Percentiles rank a stretch among this genome's conserved stretches.
These are phyloP conservation scores for Pseudotsuga menziesii DNA, from an alignment of 75 land plant genomes.

Conservation along the genomic window DNA sequence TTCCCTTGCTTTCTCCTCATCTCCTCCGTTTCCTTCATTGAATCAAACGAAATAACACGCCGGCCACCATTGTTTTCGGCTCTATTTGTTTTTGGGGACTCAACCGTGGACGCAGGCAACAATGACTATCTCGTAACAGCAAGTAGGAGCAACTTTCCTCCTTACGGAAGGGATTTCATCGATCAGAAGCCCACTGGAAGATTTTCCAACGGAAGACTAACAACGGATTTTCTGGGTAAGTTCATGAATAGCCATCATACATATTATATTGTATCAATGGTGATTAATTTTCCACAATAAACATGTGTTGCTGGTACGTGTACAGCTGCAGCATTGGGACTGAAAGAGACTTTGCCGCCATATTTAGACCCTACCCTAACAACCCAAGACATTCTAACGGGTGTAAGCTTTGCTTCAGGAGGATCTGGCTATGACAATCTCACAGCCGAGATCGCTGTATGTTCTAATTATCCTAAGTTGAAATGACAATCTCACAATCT, in stretches of 20 bases:
- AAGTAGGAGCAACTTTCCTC: constrained; percentile 40
- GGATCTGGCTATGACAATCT: constrained; percentile 53
- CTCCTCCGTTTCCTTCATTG: no score
- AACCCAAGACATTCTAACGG: constrained; percentile 34
- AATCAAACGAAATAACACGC: no score
- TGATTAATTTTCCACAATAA: background rate
- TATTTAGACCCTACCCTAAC: constrained; percentile 36
- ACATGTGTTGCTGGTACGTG: background rate
- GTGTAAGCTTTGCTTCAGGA: constrained; percentile 59
- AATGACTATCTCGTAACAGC: constrained; percentile 37
- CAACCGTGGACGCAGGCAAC: constrained; percentile 63
- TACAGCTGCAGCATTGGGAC: constrained; percentile 33
- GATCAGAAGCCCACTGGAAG: constrained; percentile 44
- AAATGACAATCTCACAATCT: no score
- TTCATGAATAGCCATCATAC: constrained; percentile 7
- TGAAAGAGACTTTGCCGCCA: constrained; percentile 38
- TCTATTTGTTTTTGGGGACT: constrained; percentile 51
- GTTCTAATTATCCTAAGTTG: no score
- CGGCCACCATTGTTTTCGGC: constrained; percentile 14
- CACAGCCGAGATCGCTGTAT: constrained; percentile 28
- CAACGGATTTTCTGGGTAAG: constrained; percentile 52
- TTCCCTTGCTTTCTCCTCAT: no score
- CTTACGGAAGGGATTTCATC: constrained; percentile 65
- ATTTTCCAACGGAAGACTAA: constrained; percentile 58
- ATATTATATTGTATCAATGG: no score